phyloP scores from a whole-genome alignment of 1,284 basidiomycete species.

The Pseudozyma pruni region DNA sequence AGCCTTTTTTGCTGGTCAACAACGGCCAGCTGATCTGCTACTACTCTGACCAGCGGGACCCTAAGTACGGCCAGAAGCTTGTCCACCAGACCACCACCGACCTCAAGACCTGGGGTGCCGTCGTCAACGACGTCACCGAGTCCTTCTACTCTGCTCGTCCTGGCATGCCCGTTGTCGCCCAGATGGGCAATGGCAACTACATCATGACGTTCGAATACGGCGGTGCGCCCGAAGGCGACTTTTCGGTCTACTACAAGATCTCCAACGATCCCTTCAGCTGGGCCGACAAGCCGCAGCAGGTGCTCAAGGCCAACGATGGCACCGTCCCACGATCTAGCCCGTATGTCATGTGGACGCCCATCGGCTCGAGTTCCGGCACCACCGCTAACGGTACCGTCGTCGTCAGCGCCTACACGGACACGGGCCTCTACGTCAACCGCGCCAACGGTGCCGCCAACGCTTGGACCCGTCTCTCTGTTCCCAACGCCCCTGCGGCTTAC shows the following conservation, averaged over 20 bases:
- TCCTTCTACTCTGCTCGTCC: constrained; percentile 63
- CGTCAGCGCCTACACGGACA: constrained; percentile 56
- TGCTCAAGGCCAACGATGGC: constrained; percentile 55
- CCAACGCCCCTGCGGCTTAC: constrained; percentile 26
- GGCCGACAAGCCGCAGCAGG: constrained; percentile 25
- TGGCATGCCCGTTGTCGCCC: constrained; percentile 68
- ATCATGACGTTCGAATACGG: constrained; percentile 68
- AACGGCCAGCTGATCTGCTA: constrained; percentile 67
- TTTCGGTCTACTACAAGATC: constrained; percentile 39
- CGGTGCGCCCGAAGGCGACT: constrained; percentile 49
- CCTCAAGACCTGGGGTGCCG: constrained; percentile 64
- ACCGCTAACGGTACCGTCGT: constrained; percentile 65
- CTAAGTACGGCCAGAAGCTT: constrained; percentile 67
- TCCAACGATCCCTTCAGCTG: constrained; percentile 35
- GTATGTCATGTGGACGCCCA: constrained; percentile 64
- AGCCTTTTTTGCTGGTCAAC: constrained; percentile 67
- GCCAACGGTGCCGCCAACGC: constrained; percentile 18
- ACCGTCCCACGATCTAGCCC: constrained; percentile 62
- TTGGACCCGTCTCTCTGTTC: constrained; percentile 25
- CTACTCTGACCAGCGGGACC: constrained; percentile 69
- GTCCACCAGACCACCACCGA: constrained; percentile 67
- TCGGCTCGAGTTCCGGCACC: constrained; percentile 42
- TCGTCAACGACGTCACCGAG: constrained; percentile 66
- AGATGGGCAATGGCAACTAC: constrained; percentile 65
- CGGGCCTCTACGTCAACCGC: constrained; percentile 28